Base-by-base conservation (phyloP, 1,284 basidiomycete genomes). In the Leccinum subfulvum region DNA sequence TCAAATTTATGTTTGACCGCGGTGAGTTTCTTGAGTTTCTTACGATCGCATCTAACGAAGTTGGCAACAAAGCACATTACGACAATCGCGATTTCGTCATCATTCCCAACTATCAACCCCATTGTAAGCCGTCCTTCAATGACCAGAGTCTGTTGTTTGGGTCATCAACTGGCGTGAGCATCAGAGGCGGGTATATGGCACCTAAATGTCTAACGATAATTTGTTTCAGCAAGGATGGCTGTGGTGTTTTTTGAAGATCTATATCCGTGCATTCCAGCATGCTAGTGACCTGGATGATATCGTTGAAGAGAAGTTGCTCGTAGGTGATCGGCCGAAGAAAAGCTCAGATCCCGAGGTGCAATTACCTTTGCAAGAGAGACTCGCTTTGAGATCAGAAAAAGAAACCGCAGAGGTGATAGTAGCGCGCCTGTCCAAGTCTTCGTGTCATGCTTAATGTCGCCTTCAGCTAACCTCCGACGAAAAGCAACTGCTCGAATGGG, bases 31-130 rank as follows among this genome's bases (percentile, higher is more conserved):
- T 49, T 57, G 59, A 53, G 57, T 58, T 51, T 41, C 59, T 57
- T 26, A 47, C 58, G 65, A 56, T 59, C 56, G 16, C 58, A 53
- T 62, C 59, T 66, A 60, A 66, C 66, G 4, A 33, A 55, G 37
- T 33, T 63, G 51, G 58, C 5, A 11, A 67, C 57, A 57, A 62
- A 90, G 88, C 80, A 60, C 89, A 92, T 65, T 81, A 88, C 62
- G 92, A 95, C 73, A 94, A 95, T 73, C 87, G 92, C 8, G 93
- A 95, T 76, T 88, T 88, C 67, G 80, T 81, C 54, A 87, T 94
- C 61, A 77, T 94, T n/a, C 84, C 89, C 10, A 87, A 87, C 71
- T 90, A 91, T 69, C 92, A 94, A 70, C 89, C 90, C 1, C 77
- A 73, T 47, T 73, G 70, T 41, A 78, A 77, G 21, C 72, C 77